phyloP scores from a whole-genome alignment of 805 yeast species.

The Nakazawaea laoshanensis region DNA sequence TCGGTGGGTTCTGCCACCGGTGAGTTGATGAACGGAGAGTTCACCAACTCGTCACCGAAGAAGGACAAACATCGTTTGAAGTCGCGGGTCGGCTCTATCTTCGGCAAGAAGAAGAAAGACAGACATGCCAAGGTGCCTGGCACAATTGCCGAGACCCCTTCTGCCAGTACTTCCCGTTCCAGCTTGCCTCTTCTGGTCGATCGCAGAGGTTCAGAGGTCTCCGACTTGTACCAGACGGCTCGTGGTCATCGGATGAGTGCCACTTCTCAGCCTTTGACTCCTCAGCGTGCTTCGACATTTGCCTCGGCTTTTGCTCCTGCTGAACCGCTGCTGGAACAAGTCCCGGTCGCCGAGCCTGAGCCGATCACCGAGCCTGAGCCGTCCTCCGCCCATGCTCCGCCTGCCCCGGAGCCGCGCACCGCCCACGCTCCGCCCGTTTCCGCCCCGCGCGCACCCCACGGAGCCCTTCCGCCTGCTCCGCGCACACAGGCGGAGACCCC shows the following conservation, averaged over 20 bases:
- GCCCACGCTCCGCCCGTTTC: slow-evolving; percentile 1
- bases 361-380: too few species aligned
- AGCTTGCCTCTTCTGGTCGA: slow-evolving; percentile 13
- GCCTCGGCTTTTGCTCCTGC: too few species aligned
- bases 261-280: slow-evolving; percentile 17
- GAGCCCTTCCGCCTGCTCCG: slow-evolving; percentile 24
- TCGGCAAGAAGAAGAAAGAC: slow-evolving; percentile 52
- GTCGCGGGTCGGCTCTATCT: slow-evolving; percentile 70
- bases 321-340: too few species aligned
- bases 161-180: slow-evolving; percentile 15
- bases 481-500: slow-evolving; percentile 15
- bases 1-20: slow-evolving; percentile 9
- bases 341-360: too few species aligned
- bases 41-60: slow-evolving; percentile 16
- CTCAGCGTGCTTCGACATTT: slow-evolving; percentile 1
- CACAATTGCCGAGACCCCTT: slow-evolving; percentile 23
- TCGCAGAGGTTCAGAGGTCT: slow-evolving; percentile 2
- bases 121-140: slow-evolving; percentile 16
- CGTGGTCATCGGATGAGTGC: background rate
- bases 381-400: background rate
- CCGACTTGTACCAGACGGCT: slow-evolving; percentile 5
- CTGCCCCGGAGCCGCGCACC: slow-evolving; percentile 1
- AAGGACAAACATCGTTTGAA: slow-evolving; percentile 33
- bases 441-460: slow-evolving; percentile 2
- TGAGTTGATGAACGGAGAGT: slow-evolving; percentile 8